Evolutionary conservation across 1,284 basidiomycete species (phyloP).

Genomic region (Xerocomus amazonicus): DNA sequence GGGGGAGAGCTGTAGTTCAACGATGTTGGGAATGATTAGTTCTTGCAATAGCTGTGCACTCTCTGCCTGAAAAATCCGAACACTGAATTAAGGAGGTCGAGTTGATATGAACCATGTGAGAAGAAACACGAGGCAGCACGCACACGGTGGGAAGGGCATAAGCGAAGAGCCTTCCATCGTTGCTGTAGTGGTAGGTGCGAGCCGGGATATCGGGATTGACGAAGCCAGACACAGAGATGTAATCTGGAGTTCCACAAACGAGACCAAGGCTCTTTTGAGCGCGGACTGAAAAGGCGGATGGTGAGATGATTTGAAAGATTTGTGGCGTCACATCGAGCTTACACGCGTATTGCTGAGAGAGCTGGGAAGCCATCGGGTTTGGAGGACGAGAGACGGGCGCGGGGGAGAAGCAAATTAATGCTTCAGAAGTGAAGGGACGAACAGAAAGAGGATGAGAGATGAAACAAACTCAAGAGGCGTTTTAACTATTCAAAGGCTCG

Average conservation of each 20-base stretch:
- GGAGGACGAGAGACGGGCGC: slow-evolving; percentile 34
- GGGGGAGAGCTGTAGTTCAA: slow-evolving; percentile 90
- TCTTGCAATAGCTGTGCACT: slow-evolving; percentile 69
- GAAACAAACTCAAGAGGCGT: slow-evolving; percentile 7
- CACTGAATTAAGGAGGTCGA: slow-evolving; percentile 39
- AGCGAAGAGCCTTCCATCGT: slow-evolving; percentile 84
- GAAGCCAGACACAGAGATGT: slow-evolving; percentile 66
- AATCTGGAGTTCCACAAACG: slow-evolving; percentile 78
- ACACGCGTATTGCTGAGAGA: slow-evolving; percentile 80
- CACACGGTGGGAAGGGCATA: slow-evolving; percentile 75
- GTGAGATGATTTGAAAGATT: slow-evolving; percentile 8
- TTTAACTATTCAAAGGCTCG: background rate
- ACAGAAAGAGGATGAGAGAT: slow-evolving; percentile 11
- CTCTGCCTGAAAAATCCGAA: slow-evolving; percentile 76
- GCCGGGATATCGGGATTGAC: slow-evolving; percentile 64
- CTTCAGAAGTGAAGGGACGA: slow-evolving; percentile 43
- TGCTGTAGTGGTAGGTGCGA: slow-evolving; percentile 80
- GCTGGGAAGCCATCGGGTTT: slow-evolving; percentile 56
- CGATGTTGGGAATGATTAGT: slow-evolving; percentile 65
- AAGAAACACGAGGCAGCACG: slow-evolving; percentile 33
- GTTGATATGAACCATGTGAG: background rate
- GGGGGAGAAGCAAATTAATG: slow-evolving; percentile 75
- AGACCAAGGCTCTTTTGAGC: slow-evolving; percentile 92
- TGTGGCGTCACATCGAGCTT: slow-evolving; percentile 31
- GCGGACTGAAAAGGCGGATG: slow-evolving; percentile 55